These are phyloP conservation scores for Fusarium virguliforme DNA, from an alignment of 2,329 filamentous ascomycete species.

Conservation along the genomic window DNA sequence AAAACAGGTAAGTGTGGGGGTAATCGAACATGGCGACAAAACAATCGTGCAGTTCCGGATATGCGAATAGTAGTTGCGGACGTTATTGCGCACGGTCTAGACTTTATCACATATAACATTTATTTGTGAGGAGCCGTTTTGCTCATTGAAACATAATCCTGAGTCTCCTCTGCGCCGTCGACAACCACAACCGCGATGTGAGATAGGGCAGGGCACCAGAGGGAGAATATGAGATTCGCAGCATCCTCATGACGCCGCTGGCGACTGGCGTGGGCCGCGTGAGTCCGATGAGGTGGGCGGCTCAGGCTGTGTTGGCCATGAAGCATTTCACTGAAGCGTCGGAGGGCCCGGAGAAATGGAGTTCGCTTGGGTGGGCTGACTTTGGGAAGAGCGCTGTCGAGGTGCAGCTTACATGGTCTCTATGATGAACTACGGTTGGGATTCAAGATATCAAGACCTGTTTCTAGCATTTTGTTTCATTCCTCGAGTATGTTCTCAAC, in stretches of 20 bases:
- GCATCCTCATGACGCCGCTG: constrained; percentile 67
- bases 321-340: constrained; percentile 67
- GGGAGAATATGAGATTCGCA: constrained; percentile 55
- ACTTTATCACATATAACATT: no score
- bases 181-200: constrained; percentile 62
- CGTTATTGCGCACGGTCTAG: no score
- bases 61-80: no score
- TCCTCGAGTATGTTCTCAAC: no score
- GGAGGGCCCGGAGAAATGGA: constrained; percentile 62
- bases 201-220: neutral
- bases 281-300: constrained; percentile 65
- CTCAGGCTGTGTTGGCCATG: constrained; percentile 66
- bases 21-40: no score
- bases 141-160: constrained; percentile 54
- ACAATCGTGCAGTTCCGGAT: no score
- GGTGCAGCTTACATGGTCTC: constrained; percentile 27
- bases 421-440: neutral
- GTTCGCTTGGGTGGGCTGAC: constrained; percentile 57
- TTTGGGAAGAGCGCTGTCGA: constrained; percentile 24
- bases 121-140: no score
- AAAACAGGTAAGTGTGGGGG: no score
- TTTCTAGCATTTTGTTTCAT: no score
- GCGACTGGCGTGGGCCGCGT: constrained; percentile 66
- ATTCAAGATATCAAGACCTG: no score
- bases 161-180: constrained; percentile 65